These are phyloP conservation scores for Juglanconis oblonga DNA, from an alignment of 2,329 filamentous ascomycete genomes.

Conservation along the genomic window DNA sequence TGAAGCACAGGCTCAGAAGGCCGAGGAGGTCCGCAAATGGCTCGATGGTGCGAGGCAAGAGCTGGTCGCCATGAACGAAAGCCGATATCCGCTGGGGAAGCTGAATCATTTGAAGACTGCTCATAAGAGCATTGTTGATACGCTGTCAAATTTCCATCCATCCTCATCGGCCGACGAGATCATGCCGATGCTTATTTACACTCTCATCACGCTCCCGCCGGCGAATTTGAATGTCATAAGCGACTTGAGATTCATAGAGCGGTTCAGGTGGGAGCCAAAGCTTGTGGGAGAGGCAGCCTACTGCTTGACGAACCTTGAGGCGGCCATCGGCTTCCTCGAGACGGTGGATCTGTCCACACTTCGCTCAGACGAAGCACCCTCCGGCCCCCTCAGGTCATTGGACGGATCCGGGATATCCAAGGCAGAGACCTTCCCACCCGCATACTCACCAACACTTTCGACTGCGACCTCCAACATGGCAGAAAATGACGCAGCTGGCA, in stretches of 20 bases:
- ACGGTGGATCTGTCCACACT: conserved; percentile 92
- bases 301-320: conserved; percentile 93
- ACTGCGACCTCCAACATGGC: conserved; percentile 29
- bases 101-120: conserved; percentile 82
- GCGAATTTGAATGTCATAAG: conserved; percentile 87
- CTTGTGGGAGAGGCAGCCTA: conserved; percentile 94
- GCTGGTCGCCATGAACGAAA: conserved; percentile 78
- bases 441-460: conserved; percentile 46
- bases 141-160: conserved; percentile 63
- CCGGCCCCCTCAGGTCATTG: conserved; percentile 60
- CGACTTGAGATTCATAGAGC: conserved; percentile 91
- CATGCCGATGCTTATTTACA: conserved; percentile 93
- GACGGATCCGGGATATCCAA: conserved; percentile 46
- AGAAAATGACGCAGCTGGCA: conserved; percentile 19
- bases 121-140: conserved; percentile 94
- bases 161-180: conserved; percentile 96
- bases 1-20: conserved; percentile 56
- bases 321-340: conserved; percentile 88
- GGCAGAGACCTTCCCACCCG: conserved; percentile 56
- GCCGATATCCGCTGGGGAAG: conserved; percentile 86
- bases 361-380: conserved; percentile 72
- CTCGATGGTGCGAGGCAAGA: conserved; percentile 70
- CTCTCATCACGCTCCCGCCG: conserved; percentile 84
- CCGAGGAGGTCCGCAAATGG: conserved; percentile 68
- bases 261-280: conserved; percentile 81